phyloP scores from a whole-genome alignment of 768 basidiomycete genomes.

The Polyporus arcularius region DNA sequence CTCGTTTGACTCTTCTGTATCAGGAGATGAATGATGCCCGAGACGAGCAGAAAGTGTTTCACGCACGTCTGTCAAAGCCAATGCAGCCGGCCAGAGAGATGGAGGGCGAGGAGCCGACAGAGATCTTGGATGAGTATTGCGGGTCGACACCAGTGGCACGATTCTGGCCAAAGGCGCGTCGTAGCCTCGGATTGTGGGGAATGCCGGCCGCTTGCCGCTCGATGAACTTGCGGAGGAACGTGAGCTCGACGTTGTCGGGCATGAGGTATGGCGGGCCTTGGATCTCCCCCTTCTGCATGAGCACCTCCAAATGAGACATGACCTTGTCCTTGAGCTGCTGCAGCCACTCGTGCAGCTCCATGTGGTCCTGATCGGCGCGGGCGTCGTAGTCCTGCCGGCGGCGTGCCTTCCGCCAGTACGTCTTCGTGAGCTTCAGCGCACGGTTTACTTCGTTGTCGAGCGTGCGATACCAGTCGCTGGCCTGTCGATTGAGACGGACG shows the following conservation, averaged over 20 bases:
- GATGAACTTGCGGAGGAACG: slow-evolving; percentile 80
- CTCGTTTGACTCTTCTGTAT: slow-evolving; percentile 2
- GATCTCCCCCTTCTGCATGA: slow-evolving; percentile 88
- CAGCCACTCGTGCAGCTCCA: slow-evolving; percentile 87
- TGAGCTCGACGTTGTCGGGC: slow-evolving; percentile 76
- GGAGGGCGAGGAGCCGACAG: slow-evolving; percentile 23
- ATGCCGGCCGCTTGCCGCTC: slow-evolving; percentile 76
- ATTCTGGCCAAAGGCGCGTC: slow-evolving; percentile 42
- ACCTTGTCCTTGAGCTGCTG: slow-evolving; percentile 88
- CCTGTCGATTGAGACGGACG: slow-evolving; percentile 70
- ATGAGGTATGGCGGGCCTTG: slow-evolving; percentile 81
- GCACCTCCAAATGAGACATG: slow-evolving; percentile 83
- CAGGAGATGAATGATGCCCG: neutral
- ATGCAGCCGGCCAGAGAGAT: slow-evolving; percentile 23
- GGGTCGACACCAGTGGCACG: slow-evolving; percentile 16
- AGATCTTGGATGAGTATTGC: slow-evolving; percentile 17
- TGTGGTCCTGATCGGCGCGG: slow-evolving; percentile 84
- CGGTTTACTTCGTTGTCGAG: slow-evolving; percentile 79
- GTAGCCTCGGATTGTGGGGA: slow-evolving; percentile 79
- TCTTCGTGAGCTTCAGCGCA: slow-evolving; percentile 82
- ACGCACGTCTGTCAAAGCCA: slow-evolving; percentile 21
- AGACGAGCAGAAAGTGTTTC: neutral
- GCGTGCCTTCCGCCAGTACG: slow-evolving; percentile 75
- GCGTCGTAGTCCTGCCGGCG: slow-evolving; percentile 86
- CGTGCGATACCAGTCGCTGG: slow-evolving; percentile 81